Percentiles rank a stretch among this genome's conserved stretches.
phyloP scores from a whole-genome alignment of 305 asterid genomes.

The Solanum hybrid region DNA sequence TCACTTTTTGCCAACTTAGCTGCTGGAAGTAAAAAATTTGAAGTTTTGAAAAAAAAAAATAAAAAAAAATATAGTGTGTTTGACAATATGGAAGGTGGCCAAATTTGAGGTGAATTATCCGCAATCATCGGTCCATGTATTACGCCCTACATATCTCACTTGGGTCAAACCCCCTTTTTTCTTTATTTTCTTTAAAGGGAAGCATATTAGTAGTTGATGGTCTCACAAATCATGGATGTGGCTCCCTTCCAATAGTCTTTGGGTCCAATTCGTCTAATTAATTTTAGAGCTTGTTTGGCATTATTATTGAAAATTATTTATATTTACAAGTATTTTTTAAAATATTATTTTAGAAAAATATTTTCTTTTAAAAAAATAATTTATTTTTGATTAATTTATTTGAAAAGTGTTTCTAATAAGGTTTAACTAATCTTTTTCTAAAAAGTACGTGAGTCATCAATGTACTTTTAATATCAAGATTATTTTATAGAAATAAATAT shows the following conservation, averaged over 20 bases:
- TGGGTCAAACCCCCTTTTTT: neutral
- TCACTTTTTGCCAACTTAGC: neutral
- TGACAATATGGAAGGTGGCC: neutral
- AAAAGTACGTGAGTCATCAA: neutral
- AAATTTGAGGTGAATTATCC: neutral
- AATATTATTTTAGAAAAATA: no score
- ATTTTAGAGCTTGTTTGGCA: neutral
- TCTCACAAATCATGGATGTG: neutral
- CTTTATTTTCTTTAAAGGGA: neutral
- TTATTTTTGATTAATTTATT: no score
- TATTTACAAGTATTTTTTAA: neutral
- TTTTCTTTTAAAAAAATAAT: no score
- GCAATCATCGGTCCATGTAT: neutral
- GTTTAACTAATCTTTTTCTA: neutral
- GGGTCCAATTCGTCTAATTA: neutral
- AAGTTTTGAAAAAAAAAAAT: neutral
- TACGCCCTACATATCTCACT: neutral
- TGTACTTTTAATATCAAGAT: neutral
- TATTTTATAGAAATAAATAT: no score
- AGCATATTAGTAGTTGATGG: neutral
- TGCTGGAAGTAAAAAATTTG: neutral
- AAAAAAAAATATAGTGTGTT: no score
- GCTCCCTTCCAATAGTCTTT: neutral
- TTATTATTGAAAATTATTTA: no score
- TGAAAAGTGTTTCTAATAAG: neutral